These are phyloP conservation scores for Plasmodium sp. DNA, from an alignment of 169 alveolate genomes.

Conservation along the genomic window DNA sequence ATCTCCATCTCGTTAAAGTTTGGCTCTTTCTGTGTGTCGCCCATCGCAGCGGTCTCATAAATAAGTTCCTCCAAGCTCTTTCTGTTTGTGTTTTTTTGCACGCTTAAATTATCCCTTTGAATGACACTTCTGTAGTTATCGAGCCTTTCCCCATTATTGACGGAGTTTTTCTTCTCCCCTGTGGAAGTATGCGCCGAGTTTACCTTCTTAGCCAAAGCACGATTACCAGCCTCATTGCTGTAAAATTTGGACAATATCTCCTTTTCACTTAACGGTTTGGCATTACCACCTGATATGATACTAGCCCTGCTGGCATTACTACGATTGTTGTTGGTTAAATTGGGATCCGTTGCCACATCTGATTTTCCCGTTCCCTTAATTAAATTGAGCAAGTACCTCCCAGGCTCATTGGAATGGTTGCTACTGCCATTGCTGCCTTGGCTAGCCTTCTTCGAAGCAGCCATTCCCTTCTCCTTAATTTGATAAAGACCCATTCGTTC, in stretches of 20 bases:
- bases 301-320: not conserved
- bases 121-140: not conserved
- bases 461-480: not conserved
- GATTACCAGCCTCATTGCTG: not conserved
- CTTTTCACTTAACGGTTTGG: conserved; percentile 22
- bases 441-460: not conserved
- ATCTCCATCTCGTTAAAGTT: conserved; percentile 49
- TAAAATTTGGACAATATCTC: conserved; percentile 30
- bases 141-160: not conserved
- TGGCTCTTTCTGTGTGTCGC: not conserved
- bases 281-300: not conserved
- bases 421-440: not conserved
- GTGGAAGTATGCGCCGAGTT: not conserved
- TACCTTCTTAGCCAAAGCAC: not conserved
- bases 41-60: not conserved
- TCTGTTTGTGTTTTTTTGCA: not conserved
- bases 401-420: not conserved
- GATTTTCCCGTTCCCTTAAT: conserved; percentile 22
- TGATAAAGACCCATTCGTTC: not conserved
- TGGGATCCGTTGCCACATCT: not conserved
- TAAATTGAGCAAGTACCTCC: conserved; percentile 18
- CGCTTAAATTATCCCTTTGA: not conserved
- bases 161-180: not conserved
- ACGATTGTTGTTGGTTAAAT: not conserved
- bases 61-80: not conserved